Evolutionary conservation across 768 basidiomycete species (phyloP).

Genomic region (Galerina sulciceps): DNA sequence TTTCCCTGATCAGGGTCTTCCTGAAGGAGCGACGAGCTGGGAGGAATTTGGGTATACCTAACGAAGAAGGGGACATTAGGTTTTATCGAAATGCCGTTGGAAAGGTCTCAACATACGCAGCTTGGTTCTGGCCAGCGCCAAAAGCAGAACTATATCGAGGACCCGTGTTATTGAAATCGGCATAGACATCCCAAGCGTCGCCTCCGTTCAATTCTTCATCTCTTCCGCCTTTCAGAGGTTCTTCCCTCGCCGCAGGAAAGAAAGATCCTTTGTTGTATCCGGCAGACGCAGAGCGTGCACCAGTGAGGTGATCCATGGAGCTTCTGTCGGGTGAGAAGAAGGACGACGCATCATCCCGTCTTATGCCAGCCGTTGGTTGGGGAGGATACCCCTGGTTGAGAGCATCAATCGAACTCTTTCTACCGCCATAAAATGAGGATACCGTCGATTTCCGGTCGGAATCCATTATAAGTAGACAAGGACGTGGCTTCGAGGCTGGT

Average conservation of each 20-base stretch:
- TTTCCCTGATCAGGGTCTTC: conserved; percentile 49
- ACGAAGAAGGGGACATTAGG: conserved; percentile 8
- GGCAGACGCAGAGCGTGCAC: conserved; percentile 45
- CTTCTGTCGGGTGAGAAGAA: conserved; percentile 59
- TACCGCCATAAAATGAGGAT: conserved; percentile 78
- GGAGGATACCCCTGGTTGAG: conserved; percentile 58
- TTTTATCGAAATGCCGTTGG: background rate
- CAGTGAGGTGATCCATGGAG: conserved; percentile 54
- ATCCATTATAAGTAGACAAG: conserved; percentile 52
- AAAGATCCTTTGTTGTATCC: conserved; percentile 79
- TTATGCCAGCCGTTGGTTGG: conserved; percentile 38
- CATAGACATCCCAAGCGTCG: conserved; percentile 79
- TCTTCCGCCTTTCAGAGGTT: conserved; percentile 77
- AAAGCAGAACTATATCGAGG: conserved; percentile 76
- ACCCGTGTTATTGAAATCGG: conserved; percentile 88
- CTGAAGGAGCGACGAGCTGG: conserved; percentile 42
- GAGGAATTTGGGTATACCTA: conserved; percentile 43
- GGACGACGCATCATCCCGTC: conserved; percentile 71
- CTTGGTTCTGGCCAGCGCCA: conserved; percentile 26
- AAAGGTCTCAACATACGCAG: conserved; percentile 13
- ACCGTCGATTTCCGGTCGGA: conserved; percentile 78
- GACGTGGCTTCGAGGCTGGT: background rate
- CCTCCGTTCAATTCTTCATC: conserved; percentile 67
- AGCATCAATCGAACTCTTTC: conserved; percentile 63
- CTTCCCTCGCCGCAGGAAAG: conserved; percentile 68